These are phyloP conservation scores for Ustilago crameri DNA, from an alignment of 1,284 basidiomycete species.

Conservation along the genomic window DNA sequence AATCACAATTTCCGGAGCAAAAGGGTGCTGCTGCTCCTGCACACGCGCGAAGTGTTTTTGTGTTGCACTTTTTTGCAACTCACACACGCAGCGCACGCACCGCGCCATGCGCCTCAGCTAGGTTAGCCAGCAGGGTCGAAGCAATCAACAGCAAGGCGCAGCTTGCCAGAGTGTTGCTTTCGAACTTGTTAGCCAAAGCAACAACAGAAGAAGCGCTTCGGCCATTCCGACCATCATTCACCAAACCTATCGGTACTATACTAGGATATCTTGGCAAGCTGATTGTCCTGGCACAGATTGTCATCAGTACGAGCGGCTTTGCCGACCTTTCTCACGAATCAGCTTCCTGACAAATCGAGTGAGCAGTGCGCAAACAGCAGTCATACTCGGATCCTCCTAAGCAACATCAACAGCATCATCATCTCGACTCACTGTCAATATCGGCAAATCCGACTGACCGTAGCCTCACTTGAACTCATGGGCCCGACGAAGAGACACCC, in stretches of 20 bases:
- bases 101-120: neutral
- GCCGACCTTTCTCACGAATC: no score
- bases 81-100: slow-evolving; percentile 1
- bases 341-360: neutral
- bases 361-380: no score
- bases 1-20: neutral
- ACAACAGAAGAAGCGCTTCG: no score
- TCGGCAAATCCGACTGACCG: neutral
- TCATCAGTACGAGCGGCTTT: neutral
- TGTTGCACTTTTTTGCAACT: neutral
- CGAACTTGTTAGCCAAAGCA: no score
- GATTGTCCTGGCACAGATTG: no score
- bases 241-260: no score
- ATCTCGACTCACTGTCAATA: neutral
- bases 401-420: no score
- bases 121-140: neutral
- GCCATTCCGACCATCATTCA: no score
- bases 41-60: neutral
- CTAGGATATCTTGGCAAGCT: no score
- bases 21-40: neutral
- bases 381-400: no score
- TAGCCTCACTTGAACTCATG: no score
- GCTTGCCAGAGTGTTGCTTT: no score
- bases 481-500: neutral
- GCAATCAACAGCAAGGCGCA: neutral